phyloP scores from a whole-genome alignment of 2,329 filamentous ascomycete species.

The Scedosporium minutisporum region DNA sequence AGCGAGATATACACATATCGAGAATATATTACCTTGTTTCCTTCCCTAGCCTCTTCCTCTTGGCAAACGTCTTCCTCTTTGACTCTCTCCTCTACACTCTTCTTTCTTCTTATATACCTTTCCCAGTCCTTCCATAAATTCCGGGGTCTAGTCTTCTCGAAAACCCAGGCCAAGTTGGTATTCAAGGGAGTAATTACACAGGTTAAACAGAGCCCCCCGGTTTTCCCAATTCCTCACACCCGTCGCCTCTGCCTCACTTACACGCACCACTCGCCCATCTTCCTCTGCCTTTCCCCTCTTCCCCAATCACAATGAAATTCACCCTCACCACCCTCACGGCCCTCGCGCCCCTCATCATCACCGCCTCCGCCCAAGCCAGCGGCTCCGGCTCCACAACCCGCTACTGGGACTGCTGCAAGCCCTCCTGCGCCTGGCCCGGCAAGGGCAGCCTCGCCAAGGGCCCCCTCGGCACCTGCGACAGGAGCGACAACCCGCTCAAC shows the following conservation, averaged over 20 bases:
- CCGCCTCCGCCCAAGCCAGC: neutral
- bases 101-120: too few relatives aligned
- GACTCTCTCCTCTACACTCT: too few relatives aligned
- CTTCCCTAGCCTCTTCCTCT: too few relatives aligned
- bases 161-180: too few relatives aligned
- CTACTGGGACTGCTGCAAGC: conserved; percentile 63
- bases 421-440: conserved; percentile 50
- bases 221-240: neutral
- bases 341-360: conserved; percentile 5
- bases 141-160: too few relatives aligned
- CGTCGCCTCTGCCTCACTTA: neutral
- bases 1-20: too few relatives aligned
- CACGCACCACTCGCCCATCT: neutral
- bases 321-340: conserved; percentile 9
- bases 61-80: too few relatives aligned
- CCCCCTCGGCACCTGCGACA: conserved; percentile 45
- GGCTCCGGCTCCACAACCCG: conserved; percentile 13
- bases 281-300: neutral
- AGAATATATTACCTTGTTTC: too few relatives aligned
- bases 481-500: conserved; percentile 42
- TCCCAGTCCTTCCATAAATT: too few relatives aligned
- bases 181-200: too few relatives aligned
- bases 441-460: conserved; percentile 39
- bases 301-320: neutral
- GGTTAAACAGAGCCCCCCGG: neutral